A percentile compares a stretch with the other conserved stretches of the same genome.
phyloP scores from a whole-genome alignment of 2,329 filamentous ascomycete species.

The Trichoderma hamatum region DNA sequence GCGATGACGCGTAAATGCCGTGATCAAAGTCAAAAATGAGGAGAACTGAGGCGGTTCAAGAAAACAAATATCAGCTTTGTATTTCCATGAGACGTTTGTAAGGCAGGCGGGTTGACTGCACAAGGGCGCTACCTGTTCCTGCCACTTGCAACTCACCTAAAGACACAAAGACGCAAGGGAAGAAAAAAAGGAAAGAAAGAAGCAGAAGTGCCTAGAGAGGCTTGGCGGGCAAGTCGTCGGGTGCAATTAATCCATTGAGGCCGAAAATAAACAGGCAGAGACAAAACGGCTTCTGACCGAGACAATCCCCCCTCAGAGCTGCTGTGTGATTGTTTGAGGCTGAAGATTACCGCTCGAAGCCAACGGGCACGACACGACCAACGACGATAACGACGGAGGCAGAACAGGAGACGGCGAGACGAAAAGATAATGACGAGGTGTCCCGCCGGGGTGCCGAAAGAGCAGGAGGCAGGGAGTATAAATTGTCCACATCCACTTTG shows the following conservation, averaged over 20 bases:
- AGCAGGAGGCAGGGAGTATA: constrained; percentile 25
- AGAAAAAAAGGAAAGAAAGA: constrained; percentile 22
- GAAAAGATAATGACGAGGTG: constrained; percentile 25
- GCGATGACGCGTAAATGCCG: neutral
- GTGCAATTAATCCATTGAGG: constrained; percentile 17
- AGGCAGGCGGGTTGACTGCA: neutral
- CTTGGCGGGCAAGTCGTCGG: neutral
- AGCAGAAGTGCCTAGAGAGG: constrained; percentile 9
- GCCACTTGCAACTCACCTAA: constrained; percentile 24
- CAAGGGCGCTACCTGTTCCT: constrained; percentile 3
- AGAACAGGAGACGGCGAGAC: constrained; percentile 25
- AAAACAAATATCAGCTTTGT: constrained; percentile 1
- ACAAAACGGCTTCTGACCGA: neutral
- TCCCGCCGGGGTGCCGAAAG: constrained; percentile 15
- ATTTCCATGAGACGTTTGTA: neutral
- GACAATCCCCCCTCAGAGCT: neutral
- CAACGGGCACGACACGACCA: constrained; percentile 3
- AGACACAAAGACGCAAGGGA: constrained; percentile 10
- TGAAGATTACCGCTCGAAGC: constrained; percentile 14
- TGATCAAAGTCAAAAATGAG: neutral
- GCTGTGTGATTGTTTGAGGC: constrained; percentile 7
- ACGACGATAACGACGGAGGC: constrained; percentile 9
- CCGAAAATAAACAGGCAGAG: neutral
- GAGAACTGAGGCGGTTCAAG: neutral
- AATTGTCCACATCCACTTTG: constrained; percentile 26